Conservation (phyloP, 768 basidiomycete species). For the Peribolospora kevripleyi region DNA sequence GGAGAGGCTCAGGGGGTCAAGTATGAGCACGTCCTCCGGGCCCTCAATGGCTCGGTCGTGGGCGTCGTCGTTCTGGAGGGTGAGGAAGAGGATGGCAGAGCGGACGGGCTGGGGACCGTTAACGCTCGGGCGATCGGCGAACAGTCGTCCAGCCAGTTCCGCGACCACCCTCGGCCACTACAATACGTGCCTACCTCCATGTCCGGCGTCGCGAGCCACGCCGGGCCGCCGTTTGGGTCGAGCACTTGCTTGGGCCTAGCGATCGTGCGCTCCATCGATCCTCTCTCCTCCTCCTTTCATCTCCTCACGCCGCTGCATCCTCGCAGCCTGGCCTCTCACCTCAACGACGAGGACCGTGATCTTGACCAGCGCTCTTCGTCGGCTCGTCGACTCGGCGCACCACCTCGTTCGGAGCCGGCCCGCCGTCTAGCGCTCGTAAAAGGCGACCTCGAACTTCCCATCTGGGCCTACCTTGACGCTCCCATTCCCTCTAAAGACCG, state of each 20-base stretch:
- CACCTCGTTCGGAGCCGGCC: too few species aligned
- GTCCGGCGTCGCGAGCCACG: neutral
- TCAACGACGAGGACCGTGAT: too few species aligned
- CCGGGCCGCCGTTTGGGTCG: constrained; percentile 31
- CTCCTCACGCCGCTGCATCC: constrained; percentile 55
- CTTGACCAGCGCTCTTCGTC: too few species aligned
- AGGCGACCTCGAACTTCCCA: constrained; percentile 66
- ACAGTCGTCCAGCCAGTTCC: neutral
- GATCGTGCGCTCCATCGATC: constrained; percentile 34
- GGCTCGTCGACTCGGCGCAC: too few species aligned
- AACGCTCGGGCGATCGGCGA: too few species aligned
- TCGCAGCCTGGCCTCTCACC: constrained; percentile 14
- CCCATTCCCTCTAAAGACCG: neutral
- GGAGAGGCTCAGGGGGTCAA: constrained; percentile 56
- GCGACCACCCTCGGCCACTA: neutral
- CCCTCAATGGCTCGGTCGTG: constrained; percentile 58
- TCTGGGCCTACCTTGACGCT: constrained; percentile 70
- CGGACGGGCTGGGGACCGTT: neutral
- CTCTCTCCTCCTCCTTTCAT: constrained; percentile 26
- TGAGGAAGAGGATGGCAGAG: neutral
- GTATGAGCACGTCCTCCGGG: constrained; percentile 37
- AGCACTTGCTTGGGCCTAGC: constrained; percentile 54
- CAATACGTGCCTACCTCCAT: neutral
- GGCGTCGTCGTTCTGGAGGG: constrained; percentile 32
- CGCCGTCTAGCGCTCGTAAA: constrained; percentile 31